Evolutionary conservation across 257 asterid species (phyloP), one percentile per base, ranked within the genome.

Genomic region (Ballota nigra): DNA sequence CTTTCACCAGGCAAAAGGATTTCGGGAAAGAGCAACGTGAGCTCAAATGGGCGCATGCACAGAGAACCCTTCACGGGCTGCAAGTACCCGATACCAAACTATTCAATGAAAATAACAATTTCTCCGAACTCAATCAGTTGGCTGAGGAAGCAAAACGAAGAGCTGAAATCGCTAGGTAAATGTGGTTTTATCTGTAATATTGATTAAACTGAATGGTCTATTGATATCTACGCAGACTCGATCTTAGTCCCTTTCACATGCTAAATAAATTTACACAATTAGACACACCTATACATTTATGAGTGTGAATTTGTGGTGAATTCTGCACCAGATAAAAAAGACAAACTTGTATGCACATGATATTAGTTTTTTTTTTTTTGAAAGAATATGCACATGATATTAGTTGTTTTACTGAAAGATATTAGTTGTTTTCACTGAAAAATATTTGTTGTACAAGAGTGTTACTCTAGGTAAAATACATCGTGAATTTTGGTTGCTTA

Each of bases 21-120:
- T 89, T 89, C 20, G 96, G 96, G 6, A 89, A 89, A 81, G 96
- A 89, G 85, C 95, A 89, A 43, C 95, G 96, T 31, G 96, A 89
- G 77, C 96, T 89, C 55, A 79, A 79, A 72, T 89, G 96, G 96
- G 96, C 96, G 16, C 96, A 89, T 11, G 96, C 96, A 2, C 96
- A 89, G 51, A 84, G 96, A 73, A 89, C 96, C 61, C 96, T 89
- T 56, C 96, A 89, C 18, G 96, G 96, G n/a, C 81, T 89, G 71
- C 90, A 89, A 81, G 94, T 87, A 47, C 96, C 96, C 0, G 96
- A 87, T 60, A 82, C 96, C 73, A 87, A 89, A 80, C 34, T 89
- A 78, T 87, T 87, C 38, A 83, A 75, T 45, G 96, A 89, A 68
- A 71, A 75, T 31, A 87, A 78, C 73, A 89, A 86, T 68, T 89